These are phyloP conservation scores for Dactylellina leptospora DNA, from an alignment of 2,329 filamentous ascomycete species.

Conservation along the genomic window DNA sequence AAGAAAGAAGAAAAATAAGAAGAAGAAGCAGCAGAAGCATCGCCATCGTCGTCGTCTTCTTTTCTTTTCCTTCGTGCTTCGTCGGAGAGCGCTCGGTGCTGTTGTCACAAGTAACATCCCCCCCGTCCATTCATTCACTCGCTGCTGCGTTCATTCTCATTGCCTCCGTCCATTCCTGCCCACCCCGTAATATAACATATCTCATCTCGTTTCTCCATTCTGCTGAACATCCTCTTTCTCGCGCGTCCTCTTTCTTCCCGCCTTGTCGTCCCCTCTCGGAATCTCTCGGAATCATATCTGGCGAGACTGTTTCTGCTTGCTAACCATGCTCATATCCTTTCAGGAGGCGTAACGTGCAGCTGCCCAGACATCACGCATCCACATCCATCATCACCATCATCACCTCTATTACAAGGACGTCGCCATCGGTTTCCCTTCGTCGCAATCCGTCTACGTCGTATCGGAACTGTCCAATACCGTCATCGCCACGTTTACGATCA, in stretches of 20 bases:
- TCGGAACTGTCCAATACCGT: background rate
- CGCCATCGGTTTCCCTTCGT: conserved; percentile 2
- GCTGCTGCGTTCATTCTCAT: conserved; percentile 4
- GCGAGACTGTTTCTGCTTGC: too few relatives aligned
- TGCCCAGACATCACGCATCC: too few relatives aligned
- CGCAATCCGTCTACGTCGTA: background rate
- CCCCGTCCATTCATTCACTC: conserved; percentile 36
- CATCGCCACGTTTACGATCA: background rate
- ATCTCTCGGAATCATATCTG: background rate
- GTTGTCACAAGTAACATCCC: conserved; percentile 41
- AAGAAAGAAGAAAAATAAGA: conserved; percentile 11
- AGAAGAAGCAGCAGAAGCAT: too few relatives aligned
- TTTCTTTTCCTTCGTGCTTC: conserved; percentile 1
- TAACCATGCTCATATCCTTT: too few relatives aligned
- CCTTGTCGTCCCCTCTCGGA: conserved; percentile 16
- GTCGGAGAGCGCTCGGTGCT: too few relatives aligned
- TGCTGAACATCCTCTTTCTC: conserved; percentile 17
- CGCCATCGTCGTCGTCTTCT: background rate
- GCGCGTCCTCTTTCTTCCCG: conserved; percentile 25
- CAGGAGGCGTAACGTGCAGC: too few relatives aligned
- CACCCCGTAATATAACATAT: conserved; percentile 15
- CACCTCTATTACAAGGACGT: conserved; percentile 8
- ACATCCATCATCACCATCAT: background rate
- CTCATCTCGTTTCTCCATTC: conserved; percentile 27
- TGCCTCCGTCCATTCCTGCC: conserved; percentile 1